Evolutionary conservation across 2,329 filamentous ascomycete genomes (phyloP).

Genomic region (Ustulina deusta): DNA sequence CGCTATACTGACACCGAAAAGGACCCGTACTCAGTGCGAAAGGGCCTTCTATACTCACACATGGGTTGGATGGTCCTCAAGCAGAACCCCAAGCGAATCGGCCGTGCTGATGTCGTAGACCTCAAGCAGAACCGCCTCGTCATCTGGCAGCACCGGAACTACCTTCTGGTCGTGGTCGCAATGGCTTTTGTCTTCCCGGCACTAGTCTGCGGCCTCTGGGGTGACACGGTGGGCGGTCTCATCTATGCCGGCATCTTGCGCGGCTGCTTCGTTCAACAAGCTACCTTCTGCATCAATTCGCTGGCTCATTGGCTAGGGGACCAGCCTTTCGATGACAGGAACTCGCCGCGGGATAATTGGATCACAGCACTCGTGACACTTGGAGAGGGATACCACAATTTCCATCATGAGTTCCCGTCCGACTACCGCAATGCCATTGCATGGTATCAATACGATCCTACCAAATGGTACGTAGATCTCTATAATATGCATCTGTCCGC

Average conservation of each 20-base stretch:
- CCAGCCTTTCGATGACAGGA: slow-evolving; percentile 78
- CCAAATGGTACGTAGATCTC: slow-evolving; percentile 77
- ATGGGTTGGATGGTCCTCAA: slow-evolving; percentile 67
- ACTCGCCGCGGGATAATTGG: slow-evolving; percentile 76
- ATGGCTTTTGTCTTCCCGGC: slow-evolving; percentile 62
- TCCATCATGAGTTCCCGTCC: slow-evolving; percentile 78
- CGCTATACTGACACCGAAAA: slow-evolving; percentile 65
- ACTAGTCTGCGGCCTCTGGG: slow-evolving; percentile 61
- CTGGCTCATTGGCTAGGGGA: slow-evolving; percentile 68
- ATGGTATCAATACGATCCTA: slow-evolving; percentile 78
- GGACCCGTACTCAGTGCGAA: slow-evolving; percentile 65
- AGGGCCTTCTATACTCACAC: slow-evolving; percentile 63
- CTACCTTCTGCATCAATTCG: slow-evolving; percentile 66
- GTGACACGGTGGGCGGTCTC: slow-evolving; percentile 62
- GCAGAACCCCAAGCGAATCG: slow-evolving; percentile 65
- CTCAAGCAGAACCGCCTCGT: slow-evolving; percentile 63
- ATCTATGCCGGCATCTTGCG: slow-evolving; percentile 61
- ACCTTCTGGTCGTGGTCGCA: slow-evolving; percentile 53
- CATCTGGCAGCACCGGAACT: slow-evolving; percentile 59
- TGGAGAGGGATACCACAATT: slow-evolving; percentile 79
- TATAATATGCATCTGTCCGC: too few species aligned
- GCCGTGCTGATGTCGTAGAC: slow-evolving; percentile 63
- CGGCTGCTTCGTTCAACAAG: slow-evolving; percentile 63
- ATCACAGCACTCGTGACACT: slow-evolving; percentile 75
- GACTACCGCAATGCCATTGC: slow-evolving; percentile 78